Evolutionary conservation across 306 rosid species (phyloP).

Genomic region (Prunus davidiana): DNA sequence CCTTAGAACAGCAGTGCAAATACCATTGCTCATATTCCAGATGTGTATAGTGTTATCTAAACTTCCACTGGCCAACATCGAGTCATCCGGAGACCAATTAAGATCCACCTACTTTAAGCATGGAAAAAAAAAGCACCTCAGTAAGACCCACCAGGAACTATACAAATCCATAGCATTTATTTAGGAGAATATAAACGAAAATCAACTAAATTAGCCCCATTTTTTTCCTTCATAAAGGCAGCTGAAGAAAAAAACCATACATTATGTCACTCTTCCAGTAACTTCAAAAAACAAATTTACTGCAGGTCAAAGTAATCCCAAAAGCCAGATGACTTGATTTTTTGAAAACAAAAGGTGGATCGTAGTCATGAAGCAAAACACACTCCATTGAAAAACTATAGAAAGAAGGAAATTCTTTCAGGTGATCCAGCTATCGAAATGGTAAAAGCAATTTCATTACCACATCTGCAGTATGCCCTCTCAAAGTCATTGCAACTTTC

Average conservation of each 20-base stretch:
- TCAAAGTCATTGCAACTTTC: constrained; percentile 92
- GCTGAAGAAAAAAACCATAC: background rate
- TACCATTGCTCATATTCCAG: constrained; percentile 94
- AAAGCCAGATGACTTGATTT: constrained; percentile 9
- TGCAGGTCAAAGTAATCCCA: background rate
- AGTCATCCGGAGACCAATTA: constrained; percentile 99
- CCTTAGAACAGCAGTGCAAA: constrained; percentile 97
- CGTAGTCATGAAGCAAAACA: background rate
- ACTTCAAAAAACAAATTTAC: background rate
- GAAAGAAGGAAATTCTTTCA: background rate
- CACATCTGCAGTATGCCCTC: constrained; percentile 99
- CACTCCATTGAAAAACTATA: background rate
- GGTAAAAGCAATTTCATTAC: constrained; percentile 61
- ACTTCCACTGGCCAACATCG: constrained; percentile 91
- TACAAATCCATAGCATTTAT: constrained; percentile 1
- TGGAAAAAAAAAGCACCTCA: constrained; percentile 46
- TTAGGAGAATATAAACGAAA: constrained; percentile 1
- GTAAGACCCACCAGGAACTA: constrained; percentile 41
- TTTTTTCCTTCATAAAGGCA: background rate
- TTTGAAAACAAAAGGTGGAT: background rate
- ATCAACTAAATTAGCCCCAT: background rate
- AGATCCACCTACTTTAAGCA: constrained; percentile 99
- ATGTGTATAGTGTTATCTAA: constrained; percentile 91
- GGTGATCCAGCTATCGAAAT: background rate
- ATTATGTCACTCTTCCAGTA: background rate